Percentiles rank a stretch among this genome's conserved stretches.
Evolutionary conservation across 371 early-diverging fungal genomes (phyloP).

Genomic region (Saksenaea vasiformis): DNA sequence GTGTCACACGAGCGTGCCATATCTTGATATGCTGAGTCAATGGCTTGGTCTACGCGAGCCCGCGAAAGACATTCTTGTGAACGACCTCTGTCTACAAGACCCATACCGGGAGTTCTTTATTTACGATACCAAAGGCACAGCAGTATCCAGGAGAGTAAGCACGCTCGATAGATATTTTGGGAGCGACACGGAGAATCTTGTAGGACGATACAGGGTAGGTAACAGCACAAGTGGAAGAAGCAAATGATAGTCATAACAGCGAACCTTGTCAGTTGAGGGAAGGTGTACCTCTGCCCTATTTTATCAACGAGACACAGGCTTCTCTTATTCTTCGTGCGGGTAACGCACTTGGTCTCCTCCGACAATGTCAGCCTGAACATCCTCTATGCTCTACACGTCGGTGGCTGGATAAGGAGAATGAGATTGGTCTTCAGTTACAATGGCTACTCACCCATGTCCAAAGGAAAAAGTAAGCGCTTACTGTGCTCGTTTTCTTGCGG

Average conservation of each 20-base stretch:
- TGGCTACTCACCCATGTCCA: constrained; percentile 13
- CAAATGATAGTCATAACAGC: background rate
- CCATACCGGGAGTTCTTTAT: constrained; percentile 55
- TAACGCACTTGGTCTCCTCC: constrained; percentile 28
- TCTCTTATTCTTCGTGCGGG: constrained; percentile 34
- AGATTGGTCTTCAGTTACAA: background rate
- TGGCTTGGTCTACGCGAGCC: constrained; percentile 45
- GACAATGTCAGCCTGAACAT: constrained; percentile 27
- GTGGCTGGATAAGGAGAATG: background rate
- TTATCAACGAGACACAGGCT: constrained; percentile 22
- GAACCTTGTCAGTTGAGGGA: constrained; percentile 16
- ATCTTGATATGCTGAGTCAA: constrained; percentile 46
- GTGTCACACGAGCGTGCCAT: constrained; percentile 51
- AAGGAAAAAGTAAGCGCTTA: constrained; percentile 17
- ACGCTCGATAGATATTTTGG: background rate
- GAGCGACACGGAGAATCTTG: background rate
- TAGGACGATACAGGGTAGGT: background rate
- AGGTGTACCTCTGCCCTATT: constrained; percentile 25
- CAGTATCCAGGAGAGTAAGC: constrained; percentile 19
- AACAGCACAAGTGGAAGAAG: background rate
- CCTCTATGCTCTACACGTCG: constrained; percentile 21
- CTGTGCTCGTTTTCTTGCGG: background rate
- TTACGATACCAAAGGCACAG: constrained; percentile 12
- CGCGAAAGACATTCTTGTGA: constrained; percentile 2
- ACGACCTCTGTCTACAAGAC: constrained; percentile 22